A percentile compares a stretch with the other conserved stretches of the same genome.
phyloP scores from a whole-genome alignment of 345 rosid species.

The Raphanus raphanistrum region DNA sequence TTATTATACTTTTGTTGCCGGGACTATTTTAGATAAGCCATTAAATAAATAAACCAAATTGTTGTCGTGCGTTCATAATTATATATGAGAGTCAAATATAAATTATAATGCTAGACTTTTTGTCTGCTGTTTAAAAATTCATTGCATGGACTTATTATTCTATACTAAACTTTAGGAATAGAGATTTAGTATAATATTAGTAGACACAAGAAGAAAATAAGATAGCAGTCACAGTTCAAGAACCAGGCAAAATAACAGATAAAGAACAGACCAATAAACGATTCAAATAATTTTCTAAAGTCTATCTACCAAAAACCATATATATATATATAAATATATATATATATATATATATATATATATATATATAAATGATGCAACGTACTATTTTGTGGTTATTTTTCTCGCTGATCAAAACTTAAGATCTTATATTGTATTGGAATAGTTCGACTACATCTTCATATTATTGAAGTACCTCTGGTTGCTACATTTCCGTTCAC shows the following conservation, averaged over 20 bases:
- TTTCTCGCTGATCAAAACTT: neutral
- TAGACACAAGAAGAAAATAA: neutral
- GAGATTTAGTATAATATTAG: neutral
- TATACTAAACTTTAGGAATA: neutral
- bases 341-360: too few relatives aligned
- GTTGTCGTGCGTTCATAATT: neutral
- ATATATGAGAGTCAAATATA: slow-evolving; percentile 17
- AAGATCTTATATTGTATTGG: neutral
- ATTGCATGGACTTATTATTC: slow-evolving; percentile 14
- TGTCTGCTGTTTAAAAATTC: neutral
- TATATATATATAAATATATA: neutral
- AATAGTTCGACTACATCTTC: neutral
- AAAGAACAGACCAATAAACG: slow-evolving; percentile 12
- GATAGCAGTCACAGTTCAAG: neutral
- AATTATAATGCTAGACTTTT: neutral
- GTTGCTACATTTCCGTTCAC: neutral
- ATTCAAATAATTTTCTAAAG: neutral
- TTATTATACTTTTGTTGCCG: neutral
- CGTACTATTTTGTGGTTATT: neutral
- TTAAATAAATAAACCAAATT: neutral
- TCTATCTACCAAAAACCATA: slow-evolving; percentile 8
- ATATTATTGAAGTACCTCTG: neutral
- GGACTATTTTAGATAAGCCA: neutral
- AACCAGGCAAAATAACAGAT: neutral
- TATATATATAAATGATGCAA: too few relatives aligned